phyloP scores from a whole-genome alignment of 129 eudicot species.

The Centrapalus pauciflorus region DNA sequence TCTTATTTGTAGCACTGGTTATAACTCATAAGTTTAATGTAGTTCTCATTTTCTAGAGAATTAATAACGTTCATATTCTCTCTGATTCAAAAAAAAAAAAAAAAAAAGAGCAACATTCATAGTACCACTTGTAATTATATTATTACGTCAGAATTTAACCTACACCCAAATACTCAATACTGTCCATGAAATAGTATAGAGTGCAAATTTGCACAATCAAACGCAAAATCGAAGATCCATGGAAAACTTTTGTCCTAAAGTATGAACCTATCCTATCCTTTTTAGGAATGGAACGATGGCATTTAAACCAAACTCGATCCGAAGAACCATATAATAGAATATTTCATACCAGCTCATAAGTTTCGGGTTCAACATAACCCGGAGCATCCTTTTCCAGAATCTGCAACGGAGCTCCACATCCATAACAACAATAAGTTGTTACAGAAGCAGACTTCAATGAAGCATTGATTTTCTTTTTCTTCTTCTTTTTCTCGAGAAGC shows the following conservation, averaged over 20 bases:
- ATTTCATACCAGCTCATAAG: constrained; percentile 63
- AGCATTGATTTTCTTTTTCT: constrained; percentile 38
- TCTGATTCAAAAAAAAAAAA: too few species aligned
- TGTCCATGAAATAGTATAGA: too few species aligned
- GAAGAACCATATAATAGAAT: background rate
- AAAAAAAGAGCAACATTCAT: too few species aligned
- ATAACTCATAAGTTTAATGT: too few species aligned
- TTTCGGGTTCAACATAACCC: constrained; percentile 79
- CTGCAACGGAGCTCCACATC: constrained; percentile 96
- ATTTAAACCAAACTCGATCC: background rate
- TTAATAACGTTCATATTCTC: too few species aligned
- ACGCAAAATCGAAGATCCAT: too few species aligned
- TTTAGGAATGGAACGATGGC: background rate
- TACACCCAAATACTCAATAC: too few species aligned
- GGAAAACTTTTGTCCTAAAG: background rate
- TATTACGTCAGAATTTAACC: too few species aligned
- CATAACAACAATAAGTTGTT: constrained; percentile 51
- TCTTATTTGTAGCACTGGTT: too few species aligned
- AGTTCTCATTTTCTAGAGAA: too few species aligned
- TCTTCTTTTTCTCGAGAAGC: constrained; percentile 35
- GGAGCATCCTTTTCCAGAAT: constrained; percentile 66
- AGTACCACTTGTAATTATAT: too few species aligned
- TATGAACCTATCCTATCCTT: background rate
- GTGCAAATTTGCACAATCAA: too few species aligned
- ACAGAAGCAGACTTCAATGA: constrained; percentile 25